phyloP scores from a whole-genome alignment of 495 filamentous ascomycete species.

The Cenococcum geophilum region DNA sequence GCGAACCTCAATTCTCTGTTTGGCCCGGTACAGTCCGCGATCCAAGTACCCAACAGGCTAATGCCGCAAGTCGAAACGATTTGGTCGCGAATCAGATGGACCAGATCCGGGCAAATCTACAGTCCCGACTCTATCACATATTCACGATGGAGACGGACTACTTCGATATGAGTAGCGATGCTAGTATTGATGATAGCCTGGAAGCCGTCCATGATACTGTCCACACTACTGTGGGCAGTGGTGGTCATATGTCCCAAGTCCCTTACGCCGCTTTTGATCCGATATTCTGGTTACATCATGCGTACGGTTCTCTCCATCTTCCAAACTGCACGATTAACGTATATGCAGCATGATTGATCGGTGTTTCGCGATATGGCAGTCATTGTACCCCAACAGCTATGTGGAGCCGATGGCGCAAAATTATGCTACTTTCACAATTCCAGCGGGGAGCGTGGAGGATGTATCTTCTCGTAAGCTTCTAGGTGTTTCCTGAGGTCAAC shows the following conservation, averaged over 20 bases:
- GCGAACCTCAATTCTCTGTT: constrained; percentile 34
- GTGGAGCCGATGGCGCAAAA: constrained; percentile 46
- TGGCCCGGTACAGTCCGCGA: constrained; percentile 23
- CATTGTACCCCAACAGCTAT: constrained; percentile 53
- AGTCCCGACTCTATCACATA: constrained; percentile 53
- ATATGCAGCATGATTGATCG: constrained; percentile 57
- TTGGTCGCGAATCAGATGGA: constrained; percentile 42
- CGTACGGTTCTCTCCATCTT: constrained; percentile 28
- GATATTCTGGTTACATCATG: constrained; percentile 63
- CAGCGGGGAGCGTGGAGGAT: constrained; percentile 38
- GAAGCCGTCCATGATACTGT: constrained; percentile 62
- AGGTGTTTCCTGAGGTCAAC: background rate
- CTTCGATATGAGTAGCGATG: constrained; percentile 53
- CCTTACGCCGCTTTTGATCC: constrained; percentile 68
- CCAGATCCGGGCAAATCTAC: constrained; percentile 41
- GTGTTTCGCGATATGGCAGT: constrained; percentile 66
- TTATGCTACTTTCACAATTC: constrained; percentile 48
- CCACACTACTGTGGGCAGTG: constrained; percentile 49
- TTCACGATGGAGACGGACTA: constrained; percentile 55
- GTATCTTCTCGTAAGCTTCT: constrained; percentile 33
- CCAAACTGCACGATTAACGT: constrained; percentile 15
- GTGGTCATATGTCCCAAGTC: constrained; percentile 62
- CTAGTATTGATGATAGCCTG: constrained; percentile 48
- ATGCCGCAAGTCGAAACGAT: constrained; percentile 23
- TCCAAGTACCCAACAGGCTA: constrained; percentile 12